Evolutionary conservation across 1,139 yeast species (phyloP).

Genomic region (Taiozyma sp.): DNA sequence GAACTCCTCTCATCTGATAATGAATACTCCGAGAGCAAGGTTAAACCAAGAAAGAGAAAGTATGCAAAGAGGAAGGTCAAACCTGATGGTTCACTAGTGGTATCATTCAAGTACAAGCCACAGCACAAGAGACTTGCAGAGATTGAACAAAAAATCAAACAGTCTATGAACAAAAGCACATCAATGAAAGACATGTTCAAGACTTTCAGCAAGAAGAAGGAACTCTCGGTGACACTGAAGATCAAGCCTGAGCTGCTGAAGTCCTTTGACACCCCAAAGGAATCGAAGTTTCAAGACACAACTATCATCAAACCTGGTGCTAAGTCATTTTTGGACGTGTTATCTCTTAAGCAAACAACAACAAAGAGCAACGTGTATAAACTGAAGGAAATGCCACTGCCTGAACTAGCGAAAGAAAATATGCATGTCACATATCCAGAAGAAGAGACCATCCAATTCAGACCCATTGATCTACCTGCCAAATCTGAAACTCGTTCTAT

Average conservation of each 20-base stretch:
- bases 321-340: constrained; percentile 7
- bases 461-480: neutral
- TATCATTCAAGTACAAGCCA: constrained; percentile 20
- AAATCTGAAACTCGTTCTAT: neutral
- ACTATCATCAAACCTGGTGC: constrained; percentile 7
- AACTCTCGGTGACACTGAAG: constrained; percentile 24
- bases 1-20: constrained; percentile 16
- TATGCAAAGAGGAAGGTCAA: constrained; percentile 1
- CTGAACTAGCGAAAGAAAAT: constrained; percentile 8
- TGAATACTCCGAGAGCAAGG: neutral
- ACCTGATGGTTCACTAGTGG: constrained; percentile 3
- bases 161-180: constrained; percentile 23
- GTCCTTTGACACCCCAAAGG: neutral
- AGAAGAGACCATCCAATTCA: constrained; percentile 2
- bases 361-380: constrained; percentile 15
- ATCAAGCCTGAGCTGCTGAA: constrained; percentile 14
- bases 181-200: constrained; percentile 33
- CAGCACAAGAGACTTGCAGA: constrained; percentile 23
- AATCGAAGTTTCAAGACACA: constrained; percentile 9
- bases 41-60: constrained; percentile 1
- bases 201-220: constrained; percentile 19
- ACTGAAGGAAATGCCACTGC: constrained; percentile 14
- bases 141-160: constrained; percentile 32
- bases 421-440: constrained; percentile 12
- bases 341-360: constrained; percentile 5